These are phyloP conservation scores for Lipomyces yamadae DNA, from an alignment of 805 yeast species.

Conservation along the genomic window DNA sequence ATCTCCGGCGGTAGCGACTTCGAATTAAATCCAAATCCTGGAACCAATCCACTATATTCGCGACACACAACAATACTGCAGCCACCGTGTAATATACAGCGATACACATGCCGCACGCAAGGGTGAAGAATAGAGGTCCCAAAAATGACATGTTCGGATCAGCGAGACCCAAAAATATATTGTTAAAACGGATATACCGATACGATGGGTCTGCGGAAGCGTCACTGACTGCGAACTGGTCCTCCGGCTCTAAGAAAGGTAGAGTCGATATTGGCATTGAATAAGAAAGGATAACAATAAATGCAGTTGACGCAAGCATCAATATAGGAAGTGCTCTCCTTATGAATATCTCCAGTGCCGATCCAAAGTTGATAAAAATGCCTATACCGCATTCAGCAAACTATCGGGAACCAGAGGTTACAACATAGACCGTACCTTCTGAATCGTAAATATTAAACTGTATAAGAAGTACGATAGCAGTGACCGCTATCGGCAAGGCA, in stretches of 20 bases:
- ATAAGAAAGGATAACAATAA: slow-evolving; percentile 43
- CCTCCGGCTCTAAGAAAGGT: slow-evolving; percentile 48
- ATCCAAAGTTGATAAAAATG: slow-evolving; percentile 28
- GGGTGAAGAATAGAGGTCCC: slow-evolving; percentile 62
- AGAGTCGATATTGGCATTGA: slow-evolving; percentile 45
- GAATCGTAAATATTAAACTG: slow-evolving; percentile 58
- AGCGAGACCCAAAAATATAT: slow-evolving; percentile 70
- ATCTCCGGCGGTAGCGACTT: neutral
- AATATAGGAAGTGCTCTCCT: slow-evolving; percentile 42
- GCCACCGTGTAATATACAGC: slow-evolving; percentile 29
- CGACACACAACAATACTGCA: slow-evolving; percentile 13
- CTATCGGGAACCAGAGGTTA: neutral
- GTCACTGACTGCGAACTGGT: slow-evolving; percentile 8
- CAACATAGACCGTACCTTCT: slow-evolving; percentile 15
- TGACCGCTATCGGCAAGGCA: slow-evolving; percentile 67
- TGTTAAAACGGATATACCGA: slow-evolving; percentile 51
- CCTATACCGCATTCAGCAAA: slow-evolving; percentile 7
- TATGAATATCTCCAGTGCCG: slow-evolving; percentile 42
- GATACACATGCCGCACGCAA: slow-evolving; percentile 52
- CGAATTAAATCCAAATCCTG: slow-evolving; percentile 10
- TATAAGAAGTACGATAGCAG: slow-evolving; percentile 55
- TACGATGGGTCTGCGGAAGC: slow-evolving; percentile 6
- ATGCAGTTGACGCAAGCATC: slow-evolving; percentile 37
- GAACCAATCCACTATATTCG: slow-evolving; percentile 13
- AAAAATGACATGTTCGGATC: slow-evolving; percentile 60